These are phyloP conservation scores for Samsoniella hepiali DNA, from an alignment of 2,329 filamentous ascomycete genomes.

Conservation along the genomic window DNA sequence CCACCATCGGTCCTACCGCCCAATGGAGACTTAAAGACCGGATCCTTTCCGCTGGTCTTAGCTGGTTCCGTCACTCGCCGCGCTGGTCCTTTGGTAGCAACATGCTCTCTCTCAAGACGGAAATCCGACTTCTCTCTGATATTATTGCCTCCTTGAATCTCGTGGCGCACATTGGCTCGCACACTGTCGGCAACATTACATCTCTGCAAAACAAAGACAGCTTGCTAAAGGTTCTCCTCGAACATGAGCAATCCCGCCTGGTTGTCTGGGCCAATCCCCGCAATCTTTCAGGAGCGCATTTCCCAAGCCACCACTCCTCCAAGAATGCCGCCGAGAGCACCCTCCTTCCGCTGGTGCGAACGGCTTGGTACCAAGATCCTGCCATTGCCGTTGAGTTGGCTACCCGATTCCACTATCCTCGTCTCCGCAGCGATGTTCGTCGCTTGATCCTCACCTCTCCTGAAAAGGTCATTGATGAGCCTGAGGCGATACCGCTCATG, in stretches of 20 bases:
- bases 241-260: conserved; percentile 79
- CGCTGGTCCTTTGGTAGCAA: conserved; percentile 97
- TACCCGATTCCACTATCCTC: conserved; percentile 72
- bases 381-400: conserved; percentile 83
- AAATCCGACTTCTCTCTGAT: conserved; percentile 77
- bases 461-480: conserved; percentile 74
- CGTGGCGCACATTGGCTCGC: conserved; percentile 57
- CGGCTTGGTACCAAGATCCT: conserved; percentile 84
- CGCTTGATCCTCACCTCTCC: conserved; percentile 79
- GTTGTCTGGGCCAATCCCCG: conserved; percentile 88
- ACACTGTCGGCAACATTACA: conserved; percentile 53
- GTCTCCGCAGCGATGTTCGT: conserved; percentile 71
- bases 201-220: conserved; percentile 76
- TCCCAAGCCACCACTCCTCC: conserved; percentile 38
- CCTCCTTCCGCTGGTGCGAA: conserved; percentile 64
- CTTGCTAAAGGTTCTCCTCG: conserved; percentile 74
- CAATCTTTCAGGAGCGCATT: conserved; percentile 47
- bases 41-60: conserved; percentile 78
- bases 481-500: conserved; percentile 79
- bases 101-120: conserved; percentile 86
- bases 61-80: conserved; percentile 82
- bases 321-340: conserved; percentile 43
- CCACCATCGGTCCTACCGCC: conserved; percentile 58
- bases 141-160: conserved; percentile 64
- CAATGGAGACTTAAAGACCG: conserved; percentile 86